These are phyloP conservation scores for Murraya koenigii DNA, from an alignment of 345 rosid species.

Conservation along the genomic window DNA sequence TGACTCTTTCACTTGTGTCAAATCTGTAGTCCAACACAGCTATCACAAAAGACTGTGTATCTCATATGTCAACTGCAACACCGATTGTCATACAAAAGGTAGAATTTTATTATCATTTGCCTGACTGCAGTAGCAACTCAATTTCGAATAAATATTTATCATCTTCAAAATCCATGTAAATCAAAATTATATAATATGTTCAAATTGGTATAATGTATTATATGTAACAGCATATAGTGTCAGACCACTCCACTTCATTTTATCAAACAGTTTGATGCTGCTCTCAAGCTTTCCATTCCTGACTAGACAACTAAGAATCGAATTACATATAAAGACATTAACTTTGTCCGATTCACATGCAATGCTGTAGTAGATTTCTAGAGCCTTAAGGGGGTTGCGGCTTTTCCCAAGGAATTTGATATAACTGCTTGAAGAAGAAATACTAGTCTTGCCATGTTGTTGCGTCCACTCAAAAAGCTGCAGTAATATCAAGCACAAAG, in stretches of 20 bases:
- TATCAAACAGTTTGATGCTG: conserved; percentile 64
- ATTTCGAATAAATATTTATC: not conserved
- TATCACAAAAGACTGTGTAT: not conserved
- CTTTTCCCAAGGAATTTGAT: conserved; percentile 65
- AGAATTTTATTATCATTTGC: not conserved
- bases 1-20: not conserved
- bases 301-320: conserved; percentile 73
- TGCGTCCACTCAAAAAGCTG: conserved; percentile 96
- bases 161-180: not conserved
- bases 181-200: not conserved
- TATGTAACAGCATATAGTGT: conserved; percentile 80
- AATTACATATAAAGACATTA: conserved; percentile 81
- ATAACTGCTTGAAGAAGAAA: conserved; percentile 69
- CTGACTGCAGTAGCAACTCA: conserved; percentile 10
- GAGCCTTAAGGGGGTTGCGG: conserved; percentile 57
- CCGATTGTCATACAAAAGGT: not conserved
- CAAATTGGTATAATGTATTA: conserved; percentile 54
- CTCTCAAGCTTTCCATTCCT: conserved; percentile 67
- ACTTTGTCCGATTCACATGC: conserved; percentile 53
- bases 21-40: not conserved
- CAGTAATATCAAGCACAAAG: conserved; percentile 19
- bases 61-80: not conserved
- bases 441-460: conserved; percentile 60
- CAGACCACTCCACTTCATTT: conserved; percentile 88
- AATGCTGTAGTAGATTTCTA: conserved; percentile 66